phyloP scores from a whole-genome alignment of 1,284 basidiomycete genomes.

The Pyrrhoderma lamaoense region DNA sequence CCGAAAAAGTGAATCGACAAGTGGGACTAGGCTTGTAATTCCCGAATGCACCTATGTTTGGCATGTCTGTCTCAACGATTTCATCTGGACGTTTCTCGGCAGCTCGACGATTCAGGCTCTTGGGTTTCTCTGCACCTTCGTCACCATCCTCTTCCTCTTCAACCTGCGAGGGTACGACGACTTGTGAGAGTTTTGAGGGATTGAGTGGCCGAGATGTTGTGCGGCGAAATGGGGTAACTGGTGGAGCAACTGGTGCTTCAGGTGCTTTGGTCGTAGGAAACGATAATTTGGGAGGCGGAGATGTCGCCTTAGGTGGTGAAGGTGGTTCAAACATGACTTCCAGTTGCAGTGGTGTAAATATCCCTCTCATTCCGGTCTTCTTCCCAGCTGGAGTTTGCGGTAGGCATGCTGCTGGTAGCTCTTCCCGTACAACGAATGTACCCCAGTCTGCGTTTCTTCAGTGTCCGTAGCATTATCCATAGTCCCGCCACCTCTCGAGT shows the following conservation, averaged over 20 bases:
- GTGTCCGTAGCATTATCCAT: slow-evolving; percentile 26
- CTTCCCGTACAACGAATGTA: slow-evolving; percentile 77
- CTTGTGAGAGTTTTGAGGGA: slow-evolving; percentile 22
- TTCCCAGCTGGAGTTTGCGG: slow-evolving; percentile 59
- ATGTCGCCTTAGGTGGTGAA: slow-evolving; percentile 46
- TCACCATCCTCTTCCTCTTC: background rate
- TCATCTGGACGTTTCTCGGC: slow-evolving; percentile 20
- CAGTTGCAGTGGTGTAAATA: slow-evolving; percentile 78
- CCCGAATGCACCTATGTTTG: slow-evolving; percentile 27
- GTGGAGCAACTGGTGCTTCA: slow-evolving; percentile 15
- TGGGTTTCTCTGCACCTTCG: slow-evolving; percentile 4
- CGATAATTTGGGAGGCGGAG: slow-evolving; percentile 22
- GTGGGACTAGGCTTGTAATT: slow-evolving; percentile 29
- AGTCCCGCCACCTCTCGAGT: background rate
- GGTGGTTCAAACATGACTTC: slow-evolving; percentile 91
- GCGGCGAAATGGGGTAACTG: slow-evolving; percentile 18
- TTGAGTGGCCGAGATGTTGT: slow-evolving; percentile 8
- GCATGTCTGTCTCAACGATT: slow-evolving; percentile 28
- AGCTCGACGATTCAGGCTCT: no score
- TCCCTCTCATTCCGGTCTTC: slow-evolving; percentile 63
- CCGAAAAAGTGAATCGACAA: slow-evolving; percentile 71
- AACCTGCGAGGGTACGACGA: slow-evolving; percentile 21
- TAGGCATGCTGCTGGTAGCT: slow-evolving; percentile 46
- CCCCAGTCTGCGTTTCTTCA: slow-evolving; percentile 34
- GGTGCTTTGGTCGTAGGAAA: slow-evolving; percentile 18